Conservation (phyloP, 257 asterid genomes). For the Gentiana macrophylla region DNA sequence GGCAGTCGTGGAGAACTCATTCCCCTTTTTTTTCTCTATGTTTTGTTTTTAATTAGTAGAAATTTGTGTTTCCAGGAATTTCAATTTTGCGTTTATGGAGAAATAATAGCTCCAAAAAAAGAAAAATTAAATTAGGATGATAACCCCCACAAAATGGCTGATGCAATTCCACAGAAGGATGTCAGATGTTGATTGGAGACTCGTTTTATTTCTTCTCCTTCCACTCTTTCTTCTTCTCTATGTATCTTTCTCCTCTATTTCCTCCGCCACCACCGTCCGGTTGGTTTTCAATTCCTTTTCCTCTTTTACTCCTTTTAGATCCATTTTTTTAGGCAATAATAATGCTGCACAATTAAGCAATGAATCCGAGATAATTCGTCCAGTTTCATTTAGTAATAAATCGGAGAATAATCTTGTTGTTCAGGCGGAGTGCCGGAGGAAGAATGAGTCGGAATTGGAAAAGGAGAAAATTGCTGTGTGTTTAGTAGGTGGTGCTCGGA, state of each 20-base stretch:
- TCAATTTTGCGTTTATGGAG: no score
- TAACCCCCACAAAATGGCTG: slow-evolving; percentile 6
- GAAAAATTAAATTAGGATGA: background rate
- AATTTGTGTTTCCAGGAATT: no score
- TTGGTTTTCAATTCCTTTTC: slow-evolving; percentile 2
- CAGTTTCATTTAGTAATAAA: background rate
- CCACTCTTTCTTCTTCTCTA: slow-evolving; percentile 41
- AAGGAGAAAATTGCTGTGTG: slow-evolving; percentile 77
- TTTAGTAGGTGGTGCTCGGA: slow-evolving; percentile 94
- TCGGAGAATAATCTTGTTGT: no score
- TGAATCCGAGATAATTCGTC: slow-evolving; percentile 1
- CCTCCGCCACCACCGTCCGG: slow-evolving; percentile 15
- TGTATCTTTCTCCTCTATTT: slow-evolving; percentile 28
- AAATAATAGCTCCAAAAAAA: no score
- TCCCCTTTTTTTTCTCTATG: no score
- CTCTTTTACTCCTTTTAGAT: slow-evolving; percentile 34
- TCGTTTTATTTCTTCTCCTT: slow-evolving; percentile 39
- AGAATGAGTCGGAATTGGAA: slow-evolving; percentile 9
- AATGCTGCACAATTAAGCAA: background rate
- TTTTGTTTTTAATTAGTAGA: no score
- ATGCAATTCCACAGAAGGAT: slow-evolving; percentile 16
- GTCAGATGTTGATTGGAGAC: slow-evolving; percentile 53
- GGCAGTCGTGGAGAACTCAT: no score
- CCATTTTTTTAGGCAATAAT: slow-evolving; percentile 21
- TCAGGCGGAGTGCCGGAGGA: background rate